phyloP scores from a whole-genome alignment of 2,329 filamentous ascomycete genomes.

The Pestalotiopsis sp. region DNA sequence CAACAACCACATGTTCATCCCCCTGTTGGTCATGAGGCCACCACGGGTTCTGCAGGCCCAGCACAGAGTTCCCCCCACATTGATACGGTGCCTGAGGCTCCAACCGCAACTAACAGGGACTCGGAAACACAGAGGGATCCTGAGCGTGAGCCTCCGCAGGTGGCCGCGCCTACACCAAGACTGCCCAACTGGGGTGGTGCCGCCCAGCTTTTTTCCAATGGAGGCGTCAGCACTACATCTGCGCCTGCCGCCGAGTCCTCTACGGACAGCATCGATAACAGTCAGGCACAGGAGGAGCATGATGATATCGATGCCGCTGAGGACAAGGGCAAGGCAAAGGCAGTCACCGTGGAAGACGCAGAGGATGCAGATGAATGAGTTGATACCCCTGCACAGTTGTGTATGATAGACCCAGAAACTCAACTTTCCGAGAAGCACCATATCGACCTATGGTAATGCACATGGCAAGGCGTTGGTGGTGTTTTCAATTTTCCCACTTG shows the following conservation, averaged over 20 bases:
- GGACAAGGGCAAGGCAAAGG: constrained; percentile 26
- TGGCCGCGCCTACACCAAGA: constrained; percentile 49
- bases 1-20: not conserved
- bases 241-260: constrained; percentile 13
- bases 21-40: not conserved
- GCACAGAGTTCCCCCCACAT: not conserved
- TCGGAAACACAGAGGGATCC: constrained; percentile 21
- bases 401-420: not conserved
- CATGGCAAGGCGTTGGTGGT: constrained; percentile 32
- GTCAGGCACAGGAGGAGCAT: constrained; percentile 11
- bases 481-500: constrained; percentile 13
- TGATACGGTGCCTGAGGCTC: not conserved
- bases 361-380: constrained; percentile 17
- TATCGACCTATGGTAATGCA: constrained; percentile 25
- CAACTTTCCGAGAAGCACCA: constrained; percentile 8
- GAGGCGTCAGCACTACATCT: constrained; percentile 15
- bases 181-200: constrained; percentile 52
- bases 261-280: constrained; percentile 15
- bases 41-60: not conserved
- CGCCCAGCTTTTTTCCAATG: constrained; percentile 46
- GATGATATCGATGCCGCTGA: constrained; percentile 18
- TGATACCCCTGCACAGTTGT: not conserved
- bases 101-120: constrained; percentile 6
- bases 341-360: constrained; percentile 30
- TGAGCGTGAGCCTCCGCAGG: constrained; percentile 28